These are phyloP conservation scores for Haplosporangium sp. DNA, from an alignment of 371 early-diverging fungal species.

Conservation along the genomic window DNA sequence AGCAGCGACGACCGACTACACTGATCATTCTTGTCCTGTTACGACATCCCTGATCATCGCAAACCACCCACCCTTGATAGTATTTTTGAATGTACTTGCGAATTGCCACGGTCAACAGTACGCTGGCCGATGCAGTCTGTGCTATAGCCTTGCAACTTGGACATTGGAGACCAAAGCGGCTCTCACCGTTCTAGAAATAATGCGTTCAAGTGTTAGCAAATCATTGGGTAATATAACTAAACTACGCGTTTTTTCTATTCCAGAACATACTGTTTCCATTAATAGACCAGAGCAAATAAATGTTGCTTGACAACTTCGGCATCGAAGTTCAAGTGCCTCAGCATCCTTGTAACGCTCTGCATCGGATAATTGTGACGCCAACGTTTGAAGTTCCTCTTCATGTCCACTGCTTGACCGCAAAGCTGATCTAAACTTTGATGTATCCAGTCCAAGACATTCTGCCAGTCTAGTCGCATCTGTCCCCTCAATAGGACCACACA, in stretches of 20 bases:
- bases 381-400: constrained; percentile 73
- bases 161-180: constrained; percentile 60
- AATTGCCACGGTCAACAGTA: constrained; percentile 75
- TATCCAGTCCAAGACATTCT: constrained; percentile 89
- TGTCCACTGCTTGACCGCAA: constrained; percentile 23
- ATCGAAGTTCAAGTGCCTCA: constrained; percentile 70
- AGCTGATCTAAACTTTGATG: constrained; percentile 69
- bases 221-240: background rate
- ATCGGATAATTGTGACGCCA: constrained; percentile 87
- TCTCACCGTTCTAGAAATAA: constrained; percentile 13
- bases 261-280: constrained; percentile 52
- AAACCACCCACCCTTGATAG: constrained; percentile 77
- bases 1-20: constrained; percentile 81
- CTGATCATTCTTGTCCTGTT: constrained; percentile 73
- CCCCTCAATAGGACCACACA: constrained; percentile 91
- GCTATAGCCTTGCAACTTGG: constrained; percentile 68
- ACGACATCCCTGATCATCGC: constrained; percentile 81
- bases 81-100: constrained; percentile 76
- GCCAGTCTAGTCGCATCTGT: constrained; percentile 87
- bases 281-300: constrained; percentile 70
- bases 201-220: background rate
- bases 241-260: too few relatives aligned
- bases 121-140: constrained; percentile 60
- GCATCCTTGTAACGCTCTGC: constrained; percentile 86
- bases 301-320: constrained; percentile 70